Evolutionary conservation across 208 protist species (phyloP), one percentile per base, ranked within the genome.

Genomic region (Vickermania spadyakhi): DNA sequence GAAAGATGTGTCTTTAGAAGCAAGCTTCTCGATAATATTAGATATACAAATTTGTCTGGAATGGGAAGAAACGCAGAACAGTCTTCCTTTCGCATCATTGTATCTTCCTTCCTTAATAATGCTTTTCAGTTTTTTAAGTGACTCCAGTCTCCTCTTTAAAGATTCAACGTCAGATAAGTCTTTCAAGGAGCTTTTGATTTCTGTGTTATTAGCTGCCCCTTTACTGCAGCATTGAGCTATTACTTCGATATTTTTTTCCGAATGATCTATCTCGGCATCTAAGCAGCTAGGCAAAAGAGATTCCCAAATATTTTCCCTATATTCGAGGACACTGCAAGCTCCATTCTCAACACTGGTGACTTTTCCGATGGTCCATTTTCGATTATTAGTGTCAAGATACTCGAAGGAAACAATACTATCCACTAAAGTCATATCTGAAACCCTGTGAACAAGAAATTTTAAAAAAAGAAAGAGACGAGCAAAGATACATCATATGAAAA

Each of bases 341-440:
- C 52, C 41, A 2, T 66, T 31, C 2, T 56, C 3, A 14, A 41
- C 18, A 36, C 14, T 53, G 1, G n/a, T 30, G 14, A 66, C 54
- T 31, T 45, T 58, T 2, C 62, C 62, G 4, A 66, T 42, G 2
- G 52, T 54, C 62, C 62, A 66, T 22, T 52, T 27, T 54, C 62
- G 58, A 23, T 52, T 25, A 11, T 66, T 28, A 3, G 28, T 28
- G 28, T 58, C 27, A 13, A 66, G 53, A 2, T 21, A 7, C 53
- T 66, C 62, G 28, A 66, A 66, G 0, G 52, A 52, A 28, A 66
- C 62, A 23, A 60, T 53, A 66, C 31, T 26, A 52, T 18, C 45
- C 29, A 18, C 42, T 51, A 56, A 78, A 78, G 42, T 59, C 62
- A 7, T 58, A 63, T 29, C 64, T 88, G 29, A 75, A 85, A n/a